Conservation (phyloP, 768 basidiomycete species). For the Mycena olivaceomarginata region DNA sequence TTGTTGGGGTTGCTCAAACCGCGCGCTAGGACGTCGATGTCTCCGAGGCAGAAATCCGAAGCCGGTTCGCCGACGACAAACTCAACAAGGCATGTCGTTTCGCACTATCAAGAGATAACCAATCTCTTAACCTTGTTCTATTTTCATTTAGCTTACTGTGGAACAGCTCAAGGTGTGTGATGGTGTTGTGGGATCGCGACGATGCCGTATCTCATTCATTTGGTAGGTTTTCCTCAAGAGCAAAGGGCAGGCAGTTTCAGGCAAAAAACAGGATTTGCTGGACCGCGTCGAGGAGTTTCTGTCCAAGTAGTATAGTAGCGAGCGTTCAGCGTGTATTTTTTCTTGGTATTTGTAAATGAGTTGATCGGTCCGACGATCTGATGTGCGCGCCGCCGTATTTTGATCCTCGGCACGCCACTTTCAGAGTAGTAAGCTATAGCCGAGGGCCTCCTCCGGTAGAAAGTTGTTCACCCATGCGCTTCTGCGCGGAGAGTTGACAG, state of each 20-base stretch:
- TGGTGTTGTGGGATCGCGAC: conserved; percentile 3
- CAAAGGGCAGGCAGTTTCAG: conserved; percentile 76
- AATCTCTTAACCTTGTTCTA: conserved; percentile 27
- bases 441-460: too few species aligned
- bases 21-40: conserved; percentile 73
- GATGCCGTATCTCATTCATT: conserved; percentile 19
- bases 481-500: conserved; percentile 9
- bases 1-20: conserved; percentile 25
- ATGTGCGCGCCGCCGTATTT: too few species aligned
- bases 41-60: conserved; percentile 85
- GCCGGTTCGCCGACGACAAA: conserved; percentile 74
- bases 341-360: too few species aligned
- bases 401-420: neutral
- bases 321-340: too few species aligned
- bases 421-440: too few species aligned
- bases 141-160: conserved; percentile 75
- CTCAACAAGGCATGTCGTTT: conserved; percentile 76
- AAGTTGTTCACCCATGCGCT: neutral
- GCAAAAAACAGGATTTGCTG: conserved; percentile 84
- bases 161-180: conserved; percentile 84
- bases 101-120: neutral
- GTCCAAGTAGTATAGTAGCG: conserved; percentile 44
- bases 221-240: conserved; percentile 71
- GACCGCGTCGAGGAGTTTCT: conserved; percentile 82
- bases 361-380: too few species aligned